Base-by-base conservation (phyloP, 495 filamentous ascomycete genomes). In the Hypomontagnella monticulosa region DNA sequence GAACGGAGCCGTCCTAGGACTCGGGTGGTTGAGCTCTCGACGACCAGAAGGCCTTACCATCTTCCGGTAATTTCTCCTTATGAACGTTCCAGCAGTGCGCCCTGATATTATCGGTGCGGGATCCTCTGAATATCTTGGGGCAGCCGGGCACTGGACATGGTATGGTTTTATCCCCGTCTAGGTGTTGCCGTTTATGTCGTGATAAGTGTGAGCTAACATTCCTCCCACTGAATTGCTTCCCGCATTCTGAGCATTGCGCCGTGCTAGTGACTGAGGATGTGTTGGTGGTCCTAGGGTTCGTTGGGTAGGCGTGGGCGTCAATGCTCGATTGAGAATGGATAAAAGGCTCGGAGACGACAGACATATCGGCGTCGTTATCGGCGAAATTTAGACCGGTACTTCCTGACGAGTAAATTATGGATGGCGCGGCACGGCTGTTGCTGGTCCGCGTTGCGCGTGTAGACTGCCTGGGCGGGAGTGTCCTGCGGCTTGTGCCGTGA, bases 31-130 rank as follows among this genome's bases (percentile, higher is more conserved):
- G 23, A 27, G 23, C 23, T 27, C 23, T 27, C 40, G 49, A n/a
- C 33, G 58, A 41, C 64, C 64, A 68, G 37, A 38, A 68, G 10
- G 33, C 43, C 23, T 42, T 63, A 1, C 59, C 58, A 8, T 63
- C 37, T 11, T 50, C 16, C 0, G 59, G 66, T 11, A 63, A 20
- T 11, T 37, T 36, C 3, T 4, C 16, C 0, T 23, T 11, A 33
- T 69, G 66, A 20, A 69, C 55, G 1, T 33, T 63, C 1, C 44
- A 30, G 19, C 36, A 55, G 40, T 69, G 66, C 14, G 43, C 49
- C 6, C 59, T 10, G 4, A 69, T 51, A 14, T 69, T 69, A n/a
- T 69, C 66, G 20, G 66, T 69, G 18, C 66, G 66, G 4, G 10
- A 27, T 3, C 36, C 33, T 3, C 18, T 14, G 10, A 69, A 69